phyloP scores from a whole-genome alignment of 2,329 filamentous ascomycete genomes.

The Alternaria arbusti region DNA sequence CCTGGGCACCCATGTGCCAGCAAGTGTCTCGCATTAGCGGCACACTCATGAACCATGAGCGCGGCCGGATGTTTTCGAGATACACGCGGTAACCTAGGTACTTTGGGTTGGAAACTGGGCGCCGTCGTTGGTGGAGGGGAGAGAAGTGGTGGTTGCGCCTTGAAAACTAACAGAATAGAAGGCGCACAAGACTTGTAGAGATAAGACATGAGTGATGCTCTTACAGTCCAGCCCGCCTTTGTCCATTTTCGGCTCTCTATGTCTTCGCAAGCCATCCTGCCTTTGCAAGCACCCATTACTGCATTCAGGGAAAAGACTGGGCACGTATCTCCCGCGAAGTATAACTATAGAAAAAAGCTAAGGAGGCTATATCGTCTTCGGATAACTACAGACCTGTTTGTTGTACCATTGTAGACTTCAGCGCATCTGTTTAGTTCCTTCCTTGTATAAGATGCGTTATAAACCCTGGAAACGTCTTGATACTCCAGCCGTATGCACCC shows the following conservation, averaged over 20 bases:
- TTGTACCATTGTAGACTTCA: background rate
- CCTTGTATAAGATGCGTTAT: background rate
- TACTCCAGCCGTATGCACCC: no score
- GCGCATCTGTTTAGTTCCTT: background rate
- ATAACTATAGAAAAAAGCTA: no score
- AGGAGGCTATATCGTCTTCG: background rate
- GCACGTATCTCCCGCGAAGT: no score
- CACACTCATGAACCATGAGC: background rate
- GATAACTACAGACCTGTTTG: background rate
- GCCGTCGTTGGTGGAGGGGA: background rate
- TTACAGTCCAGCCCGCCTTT: background rate
- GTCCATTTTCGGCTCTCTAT: background rate
- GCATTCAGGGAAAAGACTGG: no score
- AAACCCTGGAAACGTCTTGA: background rate
- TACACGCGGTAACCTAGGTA: background rate
- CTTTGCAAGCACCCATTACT: no score
- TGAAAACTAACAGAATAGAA: background rate
- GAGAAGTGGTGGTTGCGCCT: background rate
- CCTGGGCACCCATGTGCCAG: slow-evolving; percentile 3
- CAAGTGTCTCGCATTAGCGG: slow-evolving; percentile 12
- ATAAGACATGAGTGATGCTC: background rate
- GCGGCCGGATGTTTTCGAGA: background rate
- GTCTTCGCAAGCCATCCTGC: no score
- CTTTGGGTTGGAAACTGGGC: background rate
- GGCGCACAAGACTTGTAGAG: background rate